Evolutionary conservation across 441 rosid species (phyloP), one percentile per base, ranked within the genome.

Genomic region (Theobroma grandiflorum): DNA sequence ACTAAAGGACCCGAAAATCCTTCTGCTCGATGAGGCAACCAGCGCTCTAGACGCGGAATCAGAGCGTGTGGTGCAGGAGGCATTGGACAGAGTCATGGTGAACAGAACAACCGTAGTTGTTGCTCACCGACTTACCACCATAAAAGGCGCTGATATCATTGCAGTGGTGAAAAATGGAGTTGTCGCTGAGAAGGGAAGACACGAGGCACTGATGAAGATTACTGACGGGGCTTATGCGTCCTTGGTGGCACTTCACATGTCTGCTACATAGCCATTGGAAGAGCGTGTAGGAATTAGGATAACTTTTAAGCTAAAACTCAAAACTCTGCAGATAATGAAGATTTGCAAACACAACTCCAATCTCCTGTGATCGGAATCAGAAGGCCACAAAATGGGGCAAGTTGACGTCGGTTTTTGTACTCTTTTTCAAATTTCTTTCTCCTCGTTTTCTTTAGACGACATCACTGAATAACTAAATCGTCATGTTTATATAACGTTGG

Each of bases 21-120:
- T 93, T 8, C 76, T 93, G 80, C 91, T 93, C 0, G 95, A 93
- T 4, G 94, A 93, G 66, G 97, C 97, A 35, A 79, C 93, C 4
- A 93, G 97, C 10, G 97, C 95, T 4, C 67, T 92, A 15, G 97
- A 92, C 15, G 94, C 95, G 0, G 95, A 88, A 40, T 93, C 97
- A 0, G 94, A 93, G 74, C 84, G 94, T 1, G 80, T 90, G 4
- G 97, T 93, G 7, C 97, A 93, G 75, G 91, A 89, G 38, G 97
- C 95, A 11, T 79, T 93, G 42, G 97, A 93, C 69, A 85, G 82
- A 22, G 97, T 91, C 18, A 91, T 88, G 97, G 88, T 89, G 67
- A 85, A 85, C 26, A 79, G 90, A 45, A 93, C 97, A 0, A 93
- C 93, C 0, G 90, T 93, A 0, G 87, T 93, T 5, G 94, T 91